Conservation (phyloP, 2,329 filamentous ascomycete genomes). For the Colletotrichum godetiae region DNA sequence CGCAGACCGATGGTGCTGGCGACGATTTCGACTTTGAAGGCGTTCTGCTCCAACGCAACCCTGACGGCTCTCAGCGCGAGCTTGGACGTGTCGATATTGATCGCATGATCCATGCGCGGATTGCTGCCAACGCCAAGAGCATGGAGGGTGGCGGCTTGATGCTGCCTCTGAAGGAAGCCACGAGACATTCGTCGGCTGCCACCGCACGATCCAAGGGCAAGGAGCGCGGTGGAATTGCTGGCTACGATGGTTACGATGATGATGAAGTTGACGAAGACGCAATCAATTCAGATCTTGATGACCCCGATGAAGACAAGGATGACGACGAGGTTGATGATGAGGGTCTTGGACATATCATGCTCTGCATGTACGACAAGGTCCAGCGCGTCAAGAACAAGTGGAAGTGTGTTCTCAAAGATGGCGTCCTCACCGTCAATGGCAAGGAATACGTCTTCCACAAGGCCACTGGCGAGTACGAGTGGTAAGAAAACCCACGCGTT, state of each 20-base stretch:
- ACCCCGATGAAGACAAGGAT: constrained; percentile 86
- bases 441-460: constrained; percentile 99
- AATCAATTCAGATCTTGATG: constrained; percentile 98
- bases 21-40: constrained; percentile 68
- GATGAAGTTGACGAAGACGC: constrained; percentile 86
- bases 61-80: constrained; percentile 64
- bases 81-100: constrained; percentile 75
- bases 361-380: constrained; percentile 99
- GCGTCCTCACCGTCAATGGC: constrained; percentile 90
- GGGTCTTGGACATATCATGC: constrained; percentile 87
- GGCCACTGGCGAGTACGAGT: constrained; percentile 96
- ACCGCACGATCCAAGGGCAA: constrained; percentile 35
- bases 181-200: constrained; percentile 46
- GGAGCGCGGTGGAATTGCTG: constrained; percentile 51
- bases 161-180: constrained; percentile 73
- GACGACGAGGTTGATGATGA: constrained; percentile 92
- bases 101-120: constrained; percentile 74
- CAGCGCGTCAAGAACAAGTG: constrained; percentile 99
- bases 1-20: constrained; percentile 79
- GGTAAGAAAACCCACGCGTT: constrained; percentile 66
- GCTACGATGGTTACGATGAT: constrained; percentile 75
- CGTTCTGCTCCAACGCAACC: constrained; percentile 68
- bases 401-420: constrained; percentile 99
- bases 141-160: constrained; percentile 83
- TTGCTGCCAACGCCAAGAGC: constrained; percentile 72